Conservation (phyloP, 2,329 filamentous ascomycete genomes). For the Colletotrichum sidae region DNA sequence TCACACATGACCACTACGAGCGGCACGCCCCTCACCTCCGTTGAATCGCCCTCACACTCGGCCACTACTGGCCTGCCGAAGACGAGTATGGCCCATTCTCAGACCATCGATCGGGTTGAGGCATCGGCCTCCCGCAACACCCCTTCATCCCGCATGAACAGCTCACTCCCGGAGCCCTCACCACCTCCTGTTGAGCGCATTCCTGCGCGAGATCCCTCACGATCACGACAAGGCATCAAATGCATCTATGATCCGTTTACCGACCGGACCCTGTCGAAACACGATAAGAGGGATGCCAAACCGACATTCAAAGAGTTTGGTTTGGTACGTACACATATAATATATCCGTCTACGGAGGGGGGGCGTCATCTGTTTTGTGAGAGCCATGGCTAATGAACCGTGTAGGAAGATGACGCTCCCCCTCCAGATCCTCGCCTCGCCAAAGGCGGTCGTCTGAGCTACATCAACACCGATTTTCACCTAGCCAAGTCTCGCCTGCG, state of each 20-base stretch:
- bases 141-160: constrained; percentile 46
- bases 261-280: constrained; percentile 61
- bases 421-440: constrained; percentile 86
- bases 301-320: constrained; percentile 73
- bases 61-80: constrained; percentile 62
- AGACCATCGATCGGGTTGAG: constrained; percentile 54
- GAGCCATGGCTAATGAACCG: constrained; percentile 69
- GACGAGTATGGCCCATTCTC: constrained; percentile 65
- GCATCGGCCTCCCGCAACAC: constrained; percentile 43
- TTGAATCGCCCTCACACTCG: constrained; percentile 64
- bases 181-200: constrained; percentile 53
- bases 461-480: constrained; percentile 78
- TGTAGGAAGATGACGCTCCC: constrained; percentile 82
- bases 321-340: constrained; percentile 70
- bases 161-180: constrained; percentile 46
- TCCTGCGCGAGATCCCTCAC: constrained; percentile 67
- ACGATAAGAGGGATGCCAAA: constrained; percentile 68
- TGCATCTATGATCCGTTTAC: constrained; percentile 72
- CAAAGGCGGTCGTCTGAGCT: constrained; percentile 72
- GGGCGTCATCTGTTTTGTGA: constrained; percentile 71
- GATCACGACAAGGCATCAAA: constrained; percentile 65
- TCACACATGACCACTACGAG: constrained; percentile 57
- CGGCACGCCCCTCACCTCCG: constrained; percentile 62
- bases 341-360: constrained; percentile 57
- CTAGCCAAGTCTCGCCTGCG: constrained; percentile 78